Percentiles rank a stretch among this genome's conserved stretches.
phyloP scores from a whole-genome alignment of 345 rosid species.

The Lenwebbia sp. region DNA sequence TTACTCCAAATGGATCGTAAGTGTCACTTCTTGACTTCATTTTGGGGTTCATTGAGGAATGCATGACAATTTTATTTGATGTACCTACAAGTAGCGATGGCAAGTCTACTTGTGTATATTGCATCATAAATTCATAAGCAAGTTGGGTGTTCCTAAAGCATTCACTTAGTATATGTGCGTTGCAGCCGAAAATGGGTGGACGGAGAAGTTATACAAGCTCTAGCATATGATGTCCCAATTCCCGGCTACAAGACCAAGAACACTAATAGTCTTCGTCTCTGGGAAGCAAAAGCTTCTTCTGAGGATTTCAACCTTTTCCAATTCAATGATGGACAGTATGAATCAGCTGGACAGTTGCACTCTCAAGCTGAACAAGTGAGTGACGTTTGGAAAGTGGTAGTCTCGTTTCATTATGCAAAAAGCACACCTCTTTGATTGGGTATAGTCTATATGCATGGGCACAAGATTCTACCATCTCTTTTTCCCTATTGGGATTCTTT shows the following conservation, averaged over 20 bases:
- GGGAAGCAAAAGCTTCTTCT: slow-evolving; percentile 89
- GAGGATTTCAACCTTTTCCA: slow-evolving; percentile 72
- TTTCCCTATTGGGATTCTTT: no score
- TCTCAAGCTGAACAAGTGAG: slow-evolving; percentile 75
- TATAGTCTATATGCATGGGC: not conserved
- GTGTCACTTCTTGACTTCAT: slow-evolving; percentile 11
- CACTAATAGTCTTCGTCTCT: slow-evolving; percentile 93
- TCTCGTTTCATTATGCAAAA: not conserved
- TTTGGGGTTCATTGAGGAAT: not conserved
- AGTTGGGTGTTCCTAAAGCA: not conserved
- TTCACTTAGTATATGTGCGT: slow-evolving; percentile 2
- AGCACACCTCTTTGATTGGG: not conserved
- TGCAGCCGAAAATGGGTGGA: slow-evolving; percentile 82
- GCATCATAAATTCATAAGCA: not conserved
- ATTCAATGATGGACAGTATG: slow-evolving; percentile 95
- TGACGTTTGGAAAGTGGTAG: not conserved
- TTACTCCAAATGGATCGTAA: slow-evolving; percentile 81
- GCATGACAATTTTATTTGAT: not conserved
- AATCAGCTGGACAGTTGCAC: slow-evolving; percentile 78
- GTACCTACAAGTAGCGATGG: not conserved
- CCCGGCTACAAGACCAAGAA: slow-evolving; percentile 93
- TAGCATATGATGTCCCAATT: slow-evolving; percentile 93
- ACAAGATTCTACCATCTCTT: not conserved
- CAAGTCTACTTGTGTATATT: not conserved
- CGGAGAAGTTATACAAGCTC: slow-evolving; percentile 81